Evolutionary conservation across 768 basidiomycete genomes (phyloP).

Genomic region (Podaxis carcinomalis): DNA sequence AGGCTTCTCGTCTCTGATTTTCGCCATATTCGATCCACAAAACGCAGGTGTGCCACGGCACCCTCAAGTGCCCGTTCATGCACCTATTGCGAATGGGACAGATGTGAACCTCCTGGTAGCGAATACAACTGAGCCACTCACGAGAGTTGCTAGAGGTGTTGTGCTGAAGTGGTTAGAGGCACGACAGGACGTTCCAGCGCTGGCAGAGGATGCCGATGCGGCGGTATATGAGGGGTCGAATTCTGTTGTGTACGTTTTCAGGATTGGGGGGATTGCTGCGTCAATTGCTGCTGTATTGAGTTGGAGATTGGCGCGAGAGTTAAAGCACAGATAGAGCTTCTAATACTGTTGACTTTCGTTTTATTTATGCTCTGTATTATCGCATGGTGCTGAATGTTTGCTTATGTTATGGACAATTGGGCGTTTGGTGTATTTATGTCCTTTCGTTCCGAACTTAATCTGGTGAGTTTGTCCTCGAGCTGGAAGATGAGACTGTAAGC

Average conservation of each 20-base stretch:
- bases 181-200: not conserved
- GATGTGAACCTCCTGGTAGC: slow-evolving; percentile 4
- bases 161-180: slow-evolving; percentile 12
- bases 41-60: slow-evolving; percentile 39
- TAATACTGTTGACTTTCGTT: too few species aligned
- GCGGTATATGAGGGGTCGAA: slow-evolving; percentile 37
- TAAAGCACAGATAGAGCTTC: slow-evolving; percentile 33
- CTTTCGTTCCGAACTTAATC: too few species aligned
- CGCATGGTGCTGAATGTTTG: too few species aligned
- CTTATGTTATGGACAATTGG: too few species aligned
- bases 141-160: slow-evolving; percentile 1
- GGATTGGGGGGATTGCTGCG: slow-evolving; percentile 56
- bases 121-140: slow-evolving; percentile 6
- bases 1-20: slow-evolving; percentile 78
- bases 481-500: too few species aligned
- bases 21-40: slow-evolving; percentile 76
- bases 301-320: slow-evolving; percentile 49
- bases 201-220: slow-evolving; percentile 15
- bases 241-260: slow-evolving; percentile 78
- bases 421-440: too few species aligned
- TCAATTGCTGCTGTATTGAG: slow-evolving; percentile 18
- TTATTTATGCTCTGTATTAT: too few species aligned
- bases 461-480: too few species aligned
- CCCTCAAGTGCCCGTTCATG: slow-evolving; percentile 15
- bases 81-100: slow-evolving; percentile 8